Evolutionary conservation across 129 eudicot genomes (phyloP).

Genomic region (Silybum marianum): DNA sequence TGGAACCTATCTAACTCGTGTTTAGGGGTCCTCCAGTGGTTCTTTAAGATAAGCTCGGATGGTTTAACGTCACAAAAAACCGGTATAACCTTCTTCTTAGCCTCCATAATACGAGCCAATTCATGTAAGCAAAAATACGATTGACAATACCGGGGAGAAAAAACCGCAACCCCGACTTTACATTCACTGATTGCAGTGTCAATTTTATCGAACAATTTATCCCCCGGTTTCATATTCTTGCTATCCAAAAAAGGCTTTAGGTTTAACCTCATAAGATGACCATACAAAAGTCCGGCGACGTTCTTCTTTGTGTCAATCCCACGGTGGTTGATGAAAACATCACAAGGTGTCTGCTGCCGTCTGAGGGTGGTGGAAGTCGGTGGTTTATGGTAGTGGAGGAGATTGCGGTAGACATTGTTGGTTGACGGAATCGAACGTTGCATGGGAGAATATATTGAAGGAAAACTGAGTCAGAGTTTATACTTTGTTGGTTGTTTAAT

Average conservation of each 20-base stretch:
- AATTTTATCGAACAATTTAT: constrained; percentile 63
- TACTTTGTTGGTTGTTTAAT: not conserved
- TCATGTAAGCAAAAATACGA: constrained; percentile 88
- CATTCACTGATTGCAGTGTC: constrained; percentile 49
- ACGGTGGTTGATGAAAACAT: constrained; percentile 83
- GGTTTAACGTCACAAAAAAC: constrained; percentile 81
- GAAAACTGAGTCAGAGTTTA: not conserved
- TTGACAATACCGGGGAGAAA: constrained; percentile 80
- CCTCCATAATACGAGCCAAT: constrained; percentile 64
- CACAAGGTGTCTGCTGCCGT: constrained; percentile 47
- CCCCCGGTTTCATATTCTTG: constrained; percentile 88
- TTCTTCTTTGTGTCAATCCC: constrained; percentile 78
- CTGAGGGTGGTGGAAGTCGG: constrained; percentile 6
- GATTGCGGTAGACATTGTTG: constrained; percentile 30
- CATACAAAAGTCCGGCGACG: constrained; percentile 63
- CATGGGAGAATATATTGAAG: constrained; percentile 43
- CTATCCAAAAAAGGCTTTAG: constrained; percentile 75
- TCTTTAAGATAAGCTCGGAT: constrained; percentile 62
- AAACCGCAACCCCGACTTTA: constrained; percentile 69
- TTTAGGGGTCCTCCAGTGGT: constrained; percentile 37
- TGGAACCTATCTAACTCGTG: constrained; percentile 50
- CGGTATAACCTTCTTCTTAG: constrained; percentile 64
- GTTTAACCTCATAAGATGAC: constrained; percentile 44
- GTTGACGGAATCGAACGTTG: constrained; percentile 54
- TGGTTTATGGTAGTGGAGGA: constrained; percentile 33